Evolutionary conservation across 805 yeast genomes (phyloP), one percentile per base, ranked within the genome.

Genomic region (Ogataea ramenticola): DNA sequence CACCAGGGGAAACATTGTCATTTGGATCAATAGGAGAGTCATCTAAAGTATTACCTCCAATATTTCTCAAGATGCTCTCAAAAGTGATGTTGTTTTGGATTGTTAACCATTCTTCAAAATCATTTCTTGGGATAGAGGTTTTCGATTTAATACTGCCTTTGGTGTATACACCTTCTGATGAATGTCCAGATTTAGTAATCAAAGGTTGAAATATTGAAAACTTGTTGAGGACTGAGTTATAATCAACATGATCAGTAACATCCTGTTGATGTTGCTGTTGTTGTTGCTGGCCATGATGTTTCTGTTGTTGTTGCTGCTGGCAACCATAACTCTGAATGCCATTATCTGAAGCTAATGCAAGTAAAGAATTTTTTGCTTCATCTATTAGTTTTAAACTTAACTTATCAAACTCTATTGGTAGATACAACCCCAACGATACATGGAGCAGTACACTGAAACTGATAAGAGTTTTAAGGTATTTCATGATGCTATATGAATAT

Each of bases 1-100:
- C 86, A 27, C 97, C 97, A 7, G 61, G 53, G 0, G 76, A 67
- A 2, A 81, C 79, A 26, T 65, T 66, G 9, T 62, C 62, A 40
- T 43, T 46, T 12, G 50, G 52, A 22, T 61, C 54, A 17, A 46
- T 56, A 40, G 26, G 59, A 45, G 33, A 53, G 32, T 44, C 43
- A 7, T 45, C 47, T 11, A 29, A 14, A 4, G 71, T 67, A 31
- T 64, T 46, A 1, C 82, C 82, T 19, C 84, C 85, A 32, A 80
- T 75, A 53, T 80, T 80, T 32, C 68, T 63, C 33, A 80, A 56
- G 30, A 80, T 73, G 17, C 72, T 63, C 21, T 62, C 52, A 49
- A 79, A 72, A 0, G 82, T 59, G 21, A 61, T 48, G 2, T 61
- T 59, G 20, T 57, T 55, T 54, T 80, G 80, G 10, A 53, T 51